phyloP scores from a whole-genome alignment of 768 basidiomycete genomes.

The Suillus ampliporus region DNA sequence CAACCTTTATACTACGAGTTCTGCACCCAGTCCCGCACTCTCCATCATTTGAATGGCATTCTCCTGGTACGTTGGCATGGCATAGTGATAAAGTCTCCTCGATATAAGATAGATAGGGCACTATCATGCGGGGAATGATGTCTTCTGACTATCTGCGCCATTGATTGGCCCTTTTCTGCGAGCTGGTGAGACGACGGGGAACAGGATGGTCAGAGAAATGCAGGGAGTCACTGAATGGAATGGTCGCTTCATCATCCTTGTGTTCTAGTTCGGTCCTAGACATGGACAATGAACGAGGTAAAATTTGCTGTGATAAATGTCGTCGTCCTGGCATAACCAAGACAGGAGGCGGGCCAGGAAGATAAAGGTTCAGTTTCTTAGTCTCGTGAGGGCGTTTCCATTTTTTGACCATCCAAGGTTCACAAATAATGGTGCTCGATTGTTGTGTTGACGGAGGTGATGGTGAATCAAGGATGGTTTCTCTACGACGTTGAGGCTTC shows the following conservation, averaged over 20 bases:
- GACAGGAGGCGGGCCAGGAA: conserved; percentile 2
- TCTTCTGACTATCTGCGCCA: conserved; percentile 2
- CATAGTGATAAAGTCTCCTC: background rate
- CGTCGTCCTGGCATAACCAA: conserved; percentile 6
- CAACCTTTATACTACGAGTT: conserved; percentile 6
- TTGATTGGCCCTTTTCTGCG: conserved; percentile 11
- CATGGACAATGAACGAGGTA: background rate
- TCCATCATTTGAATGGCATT: background rate
- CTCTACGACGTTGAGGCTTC: background rate
- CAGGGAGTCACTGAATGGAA: background rate
- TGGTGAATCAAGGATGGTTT: background rate
- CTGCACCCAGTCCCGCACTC: background rate
- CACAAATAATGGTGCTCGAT: background rate
- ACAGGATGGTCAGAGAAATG: background rate
- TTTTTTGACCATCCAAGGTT: background rate
- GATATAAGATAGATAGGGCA: conserved; percentile 7
- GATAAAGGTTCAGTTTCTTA: conserved; percentile 1
- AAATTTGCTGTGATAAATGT: conserved; percentile 4
- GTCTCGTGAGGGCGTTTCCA: background rate
- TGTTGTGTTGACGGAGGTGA: background rate
- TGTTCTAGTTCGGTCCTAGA: background rate
- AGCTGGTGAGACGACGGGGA: background rate
- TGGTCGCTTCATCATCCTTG: background rate
- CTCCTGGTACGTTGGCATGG: background rate
- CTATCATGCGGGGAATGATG: background rate